These are phyloP conservation scores for Coffea canephora DNA, from an alignment of 257 asterid species.

Conservation along the genomic window DNA sequence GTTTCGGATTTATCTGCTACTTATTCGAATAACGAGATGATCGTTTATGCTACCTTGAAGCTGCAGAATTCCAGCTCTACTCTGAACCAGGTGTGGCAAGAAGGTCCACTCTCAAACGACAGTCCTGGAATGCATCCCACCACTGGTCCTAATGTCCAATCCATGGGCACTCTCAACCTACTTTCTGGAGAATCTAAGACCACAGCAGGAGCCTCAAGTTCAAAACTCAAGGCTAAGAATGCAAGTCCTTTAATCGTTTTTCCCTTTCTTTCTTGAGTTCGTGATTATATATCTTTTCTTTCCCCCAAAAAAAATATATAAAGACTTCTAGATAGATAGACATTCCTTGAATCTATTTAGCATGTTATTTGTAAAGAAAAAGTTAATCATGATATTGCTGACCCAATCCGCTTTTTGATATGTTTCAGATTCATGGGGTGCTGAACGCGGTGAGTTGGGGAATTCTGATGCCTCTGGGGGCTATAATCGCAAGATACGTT, in stretches of 20 bases:
- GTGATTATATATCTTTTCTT: neutral
- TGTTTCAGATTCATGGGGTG: slow-evolving; percentile 71
- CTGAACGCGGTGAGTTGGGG: slow-evolving; percentile 86
- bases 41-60: slow-evolving; percentile 59
- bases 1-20: slow-evolving; percentile 66
- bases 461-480: slow-evolving; percentile 71
- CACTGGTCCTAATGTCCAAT: slow-evolving; percentile 53
- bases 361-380: neutral
- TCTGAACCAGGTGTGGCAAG: slow-evolving; percentile 91
- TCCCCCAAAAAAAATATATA: too few species aligned
- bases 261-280: neutral
- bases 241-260: slow-evolving; percentile 24
- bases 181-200: slow-evolving; percentile 53
- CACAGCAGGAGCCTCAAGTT: slow-evolving; percentile 25
- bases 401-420: neutral
- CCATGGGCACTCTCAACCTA: slow-evolving; percentile 55
- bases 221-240: slow-evolving; percentile 34
- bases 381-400: neutral
- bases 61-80: slow-evolving; percentile 50
- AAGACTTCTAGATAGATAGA: too few species aligned
- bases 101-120: slow-evolving; percentile 70
- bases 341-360: neutral
- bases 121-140: slow-evolving; percentile 42
- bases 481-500: slow-evolving; percentile 66
- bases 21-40: slow-evolving; percentile 44